phyloP scores from a whole-genome alignment of 805 yeast species.

The Hanseniaspora taiwanica region DNA sequence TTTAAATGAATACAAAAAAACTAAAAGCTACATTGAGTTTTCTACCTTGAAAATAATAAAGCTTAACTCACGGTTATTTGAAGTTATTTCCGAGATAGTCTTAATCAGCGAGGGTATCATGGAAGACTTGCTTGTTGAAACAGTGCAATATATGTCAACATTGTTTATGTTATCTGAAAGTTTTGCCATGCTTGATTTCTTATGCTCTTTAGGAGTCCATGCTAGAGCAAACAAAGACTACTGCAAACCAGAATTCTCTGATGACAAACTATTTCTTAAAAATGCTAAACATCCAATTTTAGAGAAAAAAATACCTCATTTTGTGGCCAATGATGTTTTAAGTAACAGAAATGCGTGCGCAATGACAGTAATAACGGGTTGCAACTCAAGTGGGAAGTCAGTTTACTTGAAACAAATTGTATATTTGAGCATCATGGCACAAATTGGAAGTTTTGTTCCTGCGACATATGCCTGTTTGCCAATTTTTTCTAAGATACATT shows the following conservation, averaged over 20 bases:
- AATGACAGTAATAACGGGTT: constrained; percentile 41
- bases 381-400: constrained; percentile 54
- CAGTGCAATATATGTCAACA: constrained; percentile 20
- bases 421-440: constrained; percentile 37
- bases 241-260: constrained; percentile 27
- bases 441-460: constrained; percentile 42
- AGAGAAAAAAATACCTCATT: constrained; percentile 19
- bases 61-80: constrained; percentile 28
- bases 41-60: constrained; percentile 29
- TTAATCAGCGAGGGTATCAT: constrained; percentile 30
- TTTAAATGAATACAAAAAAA: constrained; percentile 21
- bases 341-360: constrained; percentile 25
- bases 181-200: constrained; percentile 28
- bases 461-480: constrained; percentile 32
- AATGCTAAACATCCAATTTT: constrained; percentile 31
- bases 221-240: constrained; percentile 16
- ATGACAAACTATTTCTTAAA: constrained; percentile 17
- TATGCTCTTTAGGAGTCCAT: constrained; percentile 23
- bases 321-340: constrained; percentile 29
- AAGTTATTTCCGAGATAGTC: constrained; percentile 28
- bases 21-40: constrained; percentile 24
- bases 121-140: constrained; percentile 18
- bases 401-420: constrained; percentile 42
- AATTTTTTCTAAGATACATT: constrained; percentile 26
- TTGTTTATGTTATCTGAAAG: constrained; percentile 33